Base-by-base conservation (phyloP, 225 moss, liverwort and hornwort species). In the Asterella californica region DNA sequence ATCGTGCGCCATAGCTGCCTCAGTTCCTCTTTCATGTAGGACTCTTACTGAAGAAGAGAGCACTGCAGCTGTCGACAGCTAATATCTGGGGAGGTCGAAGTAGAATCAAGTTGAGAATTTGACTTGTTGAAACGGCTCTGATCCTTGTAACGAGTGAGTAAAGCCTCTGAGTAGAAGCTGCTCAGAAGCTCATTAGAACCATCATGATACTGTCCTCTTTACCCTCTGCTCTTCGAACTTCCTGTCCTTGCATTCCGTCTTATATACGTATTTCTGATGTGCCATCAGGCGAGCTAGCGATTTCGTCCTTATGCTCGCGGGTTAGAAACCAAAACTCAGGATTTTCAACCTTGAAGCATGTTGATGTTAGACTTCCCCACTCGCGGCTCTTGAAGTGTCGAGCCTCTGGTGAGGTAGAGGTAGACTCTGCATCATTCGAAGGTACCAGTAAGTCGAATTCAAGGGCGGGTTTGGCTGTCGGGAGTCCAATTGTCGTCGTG, bases 401-500 rank as follows among this genome's bases (percentile, higher is more conserved):
- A 24, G 79, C 76, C 0, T 45, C 62, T 11, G 80, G 72, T 55
- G 72, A 68, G 18, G 53, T 61, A 18, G 79, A 82, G 29, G 30
- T 63, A 47, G 73, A 66, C 21, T 50, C 33, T 27, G 60, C 32
- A 48, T 47, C 78, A 2, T 57, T 34, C 27, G 64, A 38, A 29
- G 62, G 29, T 1, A 8, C 2, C 24, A 50, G 24, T 42, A 74
- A 81, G 55, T 15, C 24, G 45, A 48, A 77, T 11, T 42, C n/a
- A 9, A 81, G 78, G 29, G 79, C 52, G 37, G 48, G 6, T 70
- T 82, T 96, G 80, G 90, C 83, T 59, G 83, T 72, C 46, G 94
- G 94, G 32, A 91, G 93, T 74, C 89, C 96, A 12, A 80, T 97
- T 59, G 90, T 97, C 69, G 79, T 97, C 52, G 90, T 90, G 34